A percentile compares a stretch with the other conserved stretches of the same genome.
These are phyloP conservation scores for Nectriaceae sp. DNA, from an alignment of 2,329 filamentous ascomycete species.

Conservation along the genomic window DNA sequence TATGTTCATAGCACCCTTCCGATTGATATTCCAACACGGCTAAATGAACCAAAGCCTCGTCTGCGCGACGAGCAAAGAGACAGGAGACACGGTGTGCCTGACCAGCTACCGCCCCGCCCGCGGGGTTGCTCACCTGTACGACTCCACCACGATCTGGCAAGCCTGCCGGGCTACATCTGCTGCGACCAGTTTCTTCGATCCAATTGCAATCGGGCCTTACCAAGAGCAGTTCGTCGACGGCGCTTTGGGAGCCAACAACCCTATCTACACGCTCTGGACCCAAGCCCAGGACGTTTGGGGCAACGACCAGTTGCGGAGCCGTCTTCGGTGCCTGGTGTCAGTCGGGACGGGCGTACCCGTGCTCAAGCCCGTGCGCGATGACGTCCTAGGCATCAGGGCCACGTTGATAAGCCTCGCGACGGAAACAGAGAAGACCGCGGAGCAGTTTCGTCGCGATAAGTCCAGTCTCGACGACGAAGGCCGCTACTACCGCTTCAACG, in stretches of 20 bases:
- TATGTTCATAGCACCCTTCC: neutral
- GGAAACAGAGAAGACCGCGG: constrained; percentile 41
- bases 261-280: neutral
- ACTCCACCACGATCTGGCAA: neutral
- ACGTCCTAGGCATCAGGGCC: neutral
- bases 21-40: neutral
- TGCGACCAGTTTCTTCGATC: neutral
- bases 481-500: constrained; percentile 47
- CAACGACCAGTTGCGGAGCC: neutral
- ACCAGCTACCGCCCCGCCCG: too few relatives aligned
- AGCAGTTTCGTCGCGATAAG: constrained; percentile 38
- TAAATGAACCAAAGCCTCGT: neutral
- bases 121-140: neutral
- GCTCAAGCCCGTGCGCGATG: neutral
- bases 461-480: constrained; percentile 31
- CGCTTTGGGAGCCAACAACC: neutral
- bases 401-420: constrained; percentile 32
- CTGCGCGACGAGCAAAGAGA: neutral
- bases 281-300: neutral
- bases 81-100: neutral
- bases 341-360: constrained; percentile 1
- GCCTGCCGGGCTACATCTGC: neutral
- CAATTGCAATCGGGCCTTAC: neutral
- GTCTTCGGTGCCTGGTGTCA: too few relatives aligned
- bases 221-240: neutral